Conservation (phyloP, 495 filamentous ascomycete species). For the Thermochaetoides thermophila region DNA sequence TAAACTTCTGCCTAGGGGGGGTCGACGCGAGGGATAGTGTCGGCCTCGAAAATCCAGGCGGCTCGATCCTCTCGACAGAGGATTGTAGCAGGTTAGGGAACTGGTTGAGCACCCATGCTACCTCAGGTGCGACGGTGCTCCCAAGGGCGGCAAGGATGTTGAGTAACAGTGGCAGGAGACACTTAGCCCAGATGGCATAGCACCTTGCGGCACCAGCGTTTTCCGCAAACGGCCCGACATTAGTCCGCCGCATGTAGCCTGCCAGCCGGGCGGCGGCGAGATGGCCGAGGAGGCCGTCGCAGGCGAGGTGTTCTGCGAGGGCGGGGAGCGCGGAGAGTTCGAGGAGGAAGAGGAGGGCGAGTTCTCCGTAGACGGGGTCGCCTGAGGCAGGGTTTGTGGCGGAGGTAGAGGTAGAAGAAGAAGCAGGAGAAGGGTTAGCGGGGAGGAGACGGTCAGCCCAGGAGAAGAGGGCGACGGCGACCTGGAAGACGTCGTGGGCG, state of each 20-base stretch:
- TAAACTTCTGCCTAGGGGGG: no score
- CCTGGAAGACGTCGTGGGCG: slow-evolving; percentile 56
- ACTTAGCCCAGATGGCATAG: slow-evolving; percentile 78
- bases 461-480: slow-evolving; percentile 76
- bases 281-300: slow-evolving; percentile 64
- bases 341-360: slow-evolving; percentile 74
- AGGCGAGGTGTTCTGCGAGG: slow-evolving; percentile 78
- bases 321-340: slow-evolving; percentile 69
- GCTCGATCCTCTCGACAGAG: slow-evolving; percentile 45
- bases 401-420: no score
- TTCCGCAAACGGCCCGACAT: slow-evolving; percentile 52
- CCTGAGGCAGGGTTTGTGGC: no score
- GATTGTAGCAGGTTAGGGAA: slow-evolving; percentile 59
- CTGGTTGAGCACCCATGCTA: slow-evolving; percentile 71
- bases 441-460: slow-evolving; percentile 74
- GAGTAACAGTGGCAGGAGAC: slow-evolving; percentile 75
- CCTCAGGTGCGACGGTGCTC: slow-evolving; percentile 61
- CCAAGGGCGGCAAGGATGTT: slow-evolving; percentile 78
- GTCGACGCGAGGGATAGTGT: slow-evolving; percentile 24
- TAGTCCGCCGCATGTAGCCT: slow-evolving; percentile 49
- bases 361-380: slow-evolving; percentile 89
- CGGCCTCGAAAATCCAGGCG: slow-evolving; percentile 28
- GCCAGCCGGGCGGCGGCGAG: slow-evolving; percentile 64
- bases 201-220: slow-evolving; percentile 40
- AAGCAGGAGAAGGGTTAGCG: no score